Evolutionary conservation across 2,329 filamentous ascomycete species (phyloP), one percentile per base, ranked within the genome.

Genomic region (Diplocarpon rosae): DNA sequence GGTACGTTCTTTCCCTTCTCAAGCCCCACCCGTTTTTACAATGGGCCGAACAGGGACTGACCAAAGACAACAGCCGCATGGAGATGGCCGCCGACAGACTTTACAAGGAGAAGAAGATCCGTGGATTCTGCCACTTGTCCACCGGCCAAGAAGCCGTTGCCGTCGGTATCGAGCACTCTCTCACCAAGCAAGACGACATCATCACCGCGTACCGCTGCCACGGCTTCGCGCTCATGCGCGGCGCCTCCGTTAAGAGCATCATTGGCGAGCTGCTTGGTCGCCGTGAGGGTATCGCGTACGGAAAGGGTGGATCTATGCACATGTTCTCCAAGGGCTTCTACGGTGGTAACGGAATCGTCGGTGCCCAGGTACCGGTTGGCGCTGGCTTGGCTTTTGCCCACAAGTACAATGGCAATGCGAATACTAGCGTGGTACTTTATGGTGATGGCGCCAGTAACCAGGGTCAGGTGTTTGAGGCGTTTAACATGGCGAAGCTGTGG

Each of bases 61-160:
- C 20, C 30, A 10, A 12, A 32, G 11, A 32, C 12, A 37, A 32
- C 59, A 95, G 89, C 71, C 92, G 94, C 68, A 95, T 98, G 92
- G 92, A 98, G 72, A 95, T 98, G 90, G 89, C 90, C 56, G 88
- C 92, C 71, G 92, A 98, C 66, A 80, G 90, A 65, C 75, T 98
- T 63, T 98, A 98, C 85, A 98, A 98, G 76, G 92, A 96, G 76
- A 98, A 98, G 83, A 96, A 98, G 78, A 96, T 98, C 61, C 85
- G 92, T 61, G 92, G 92, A 72, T 98, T 98, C 84, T 98, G 92
- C 73, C 92, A 98, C 72, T 71, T 98, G 69, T 96, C 92, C 48
- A 94, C 85, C 48, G 92, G 92, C 52, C 92, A 98, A 71, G 92
- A 98, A 76, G 92, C 92, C 55, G 92, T 98, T 56, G 88, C 92